Percentiles rank a stretch among this genome's conserved stretches.
These are phyloP conservation scores for Benincasa hispida DNA, from an alignment of 306 rosid genomes.

Conservation along the genomic window DNA sequence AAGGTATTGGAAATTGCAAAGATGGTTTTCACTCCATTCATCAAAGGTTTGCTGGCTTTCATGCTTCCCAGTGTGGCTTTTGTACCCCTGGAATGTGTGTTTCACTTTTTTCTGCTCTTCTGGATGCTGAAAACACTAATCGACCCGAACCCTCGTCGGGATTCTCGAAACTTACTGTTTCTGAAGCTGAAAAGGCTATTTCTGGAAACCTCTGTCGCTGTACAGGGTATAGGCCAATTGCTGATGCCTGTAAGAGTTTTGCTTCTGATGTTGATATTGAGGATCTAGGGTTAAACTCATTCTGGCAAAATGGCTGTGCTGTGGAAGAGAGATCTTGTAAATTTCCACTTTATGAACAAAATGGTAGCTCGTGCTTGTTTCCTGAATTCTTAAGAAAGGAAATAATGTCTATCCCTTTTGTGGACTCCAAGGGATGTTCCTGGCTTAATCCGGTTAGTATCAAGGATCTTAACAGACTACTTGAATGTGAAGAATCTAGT, in stretches of 20 bases:
- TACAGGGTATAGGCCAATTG: slow-evolving; percentile 78
- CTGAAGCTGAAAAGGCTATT: slow-evolving; percentile 64
- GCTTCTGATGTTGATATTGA: slow-evolving; percentile 78
- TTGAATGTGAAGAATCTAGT: slow-evolving; percentile 9
- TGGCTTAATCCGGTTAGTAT: slow-evolving; percentile 54
- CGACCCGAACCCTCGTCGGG: slow-evolving; percentile 44
- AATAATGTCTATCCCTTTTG: slow-evolving; percentile 19
- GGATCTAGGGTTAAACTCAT: slow-evolving; percentile 76
- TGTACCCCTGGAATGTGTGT: slow-evolving; percentile 93
- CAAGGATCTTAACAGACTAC: slow-evolving; percentile 35
- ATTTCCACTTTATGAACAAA: slow-evolving; percentile 32
- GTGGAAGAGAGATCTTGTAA: slow-evolving; percentile 26
- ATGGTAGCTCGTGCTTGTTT: slow-evolving; percentile 22
- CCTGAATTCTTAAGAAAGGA: slow-evolving; percentile 50
- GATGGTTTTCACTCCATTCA: slow-evolving; percentile 81
- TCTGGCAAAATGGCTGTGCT: slow-evolving; percentile 52
- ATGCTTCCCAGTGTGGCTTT: slow-evolving; percentile 82
- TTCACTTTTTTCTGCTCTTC: slow-evolving; percentile 59
- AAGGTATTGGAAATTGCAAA: slow-evolving; percentile 69
- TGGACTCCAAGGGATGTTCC: slow-evolving; percentile 27
- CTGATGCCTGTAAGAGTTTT: slow-evolving; percentile 89
- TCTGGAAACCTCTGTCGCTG: slow-evolving; percentile 92
- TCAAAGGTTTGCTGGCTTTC: slow-evolving; percentile 67
- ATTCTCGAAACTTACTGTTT: slow-evolving; percentile 52
- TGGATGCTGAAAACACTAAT: slow-evolving; percentile 49